Evolutionary conservation across 306 rosid genomes (phyloP), one percentile per base, ranked within the genome.

Genomic region (Acacia confusa): DNA sequence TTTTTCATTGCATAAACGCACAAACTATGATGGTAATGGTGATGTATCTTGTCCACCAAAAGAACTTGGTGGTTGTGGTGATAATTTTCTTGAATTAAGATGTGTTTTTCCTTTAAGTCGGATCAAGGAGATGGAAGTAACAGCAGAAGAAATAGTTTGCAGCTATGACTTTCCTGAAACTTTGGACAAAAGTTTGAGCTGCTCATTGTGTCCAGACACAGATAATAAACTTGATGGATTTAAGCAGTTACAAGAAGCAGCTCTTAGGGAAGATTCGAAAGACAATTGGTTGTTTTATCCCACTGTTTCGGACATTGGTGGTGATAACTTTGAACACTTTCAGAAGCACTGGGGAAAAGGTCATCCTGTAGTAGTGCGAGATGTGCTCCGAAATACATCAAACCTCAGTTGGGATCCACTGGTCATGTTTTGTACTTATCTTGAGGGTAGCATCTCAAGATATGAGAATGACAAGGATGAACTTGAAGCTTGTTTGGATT

Each of bases 281-380:
- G 99, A 96, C 75, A 96, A 96, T 85, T 85, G 53, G 78, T 82
- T 96, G 82, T 92, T 85, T 82, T 84, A 83, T 81, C 98, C 98
- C 70, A 88, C 91, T 28, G 86, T 88, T 80, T 55, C 75, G 77
- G 92, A 87, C 60, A 74, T 86, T 65, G 86, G 80, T 41, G 72
- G 84, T 60, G 93, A 92, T 88, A 90, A 91, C 64, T 81, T 92
- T 47, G 99, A 96, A 52, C 99, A 96, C 86, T 96, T 96, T 79
- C 98, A 93, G 88, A 92, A 92, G 86, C 99, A 96, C 71, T 96
- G 99, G 99, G 91, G 91, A 61, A 92, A 86, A 82, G 94, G 99
- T 58, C 99, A 96, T 84, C 99, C 99, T 61, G 92, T 96, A 72
- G 83, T 96, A 57, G 97, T 96, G 47, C 91, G 85, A 53, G 81